Evolutionary conservation across 140 eudicot species (phyloP).

Genomic region (Flaveria floridana): DNA sequence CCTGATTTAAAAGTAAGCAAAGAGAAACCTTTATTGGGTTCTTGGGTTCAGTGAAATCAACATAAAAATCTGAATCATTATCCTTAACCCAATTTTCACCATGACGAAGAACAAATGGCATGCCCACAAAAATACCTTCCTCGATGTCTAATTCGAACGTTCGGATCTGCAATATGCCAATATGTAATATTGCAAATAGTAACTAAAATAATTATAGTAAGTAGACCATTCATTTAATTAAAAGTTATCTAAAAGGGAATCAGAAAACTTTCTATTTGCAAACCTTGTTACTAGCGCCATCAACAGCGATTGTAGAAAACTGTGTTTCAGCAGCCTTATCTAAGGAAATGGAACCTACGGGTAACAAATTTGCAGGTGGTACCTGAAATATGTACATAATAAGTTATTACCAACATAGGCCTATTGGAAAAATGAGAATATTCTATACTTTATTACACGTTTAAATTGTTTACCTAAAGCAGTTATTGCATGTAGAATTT

Average conservation of each 20-base stretch:
- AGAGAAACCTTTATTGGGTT: conserved; percentile 49
- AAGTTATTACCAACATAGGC: neutral
- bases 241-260: conserved; percentile 17
- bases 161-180: conserved; percentile 42
- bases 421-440: conserved; percentile 1
- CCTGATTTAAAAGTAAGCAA: conserved; percentile 7
- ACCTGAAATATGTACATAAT: conserved; percentile 43
- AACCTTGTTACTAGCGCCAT: conserved; percentile 58
- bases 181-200: conserved; percentile 20
- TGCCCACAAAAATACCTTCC: conserved; percentile 67
- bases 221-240: neutral
- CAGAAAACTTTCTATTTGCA: conserved; percentile 25
- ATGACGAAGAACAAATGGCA: conserved; percentile 89
- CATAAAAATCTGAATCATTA: conserved; percentile 80
- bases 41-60: conserved; percentile 49
- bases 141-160: conserved; percentile 51
- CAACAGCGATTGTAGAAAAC: conserved; percentile 45
- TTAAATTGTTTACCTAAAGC: neutral
- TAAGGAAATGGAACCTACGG: conserved; percentile 57
- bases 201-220: conserved; percentile 12
- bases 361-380: conserved; percentile 66
- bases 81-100: conserved; percentile 78
- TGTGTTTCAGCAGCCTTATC: conserved; percentile 83
- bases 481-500: conserved; percentile 1
- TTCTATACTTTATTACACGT: neutral